Evolutionary conservation across 2,329 filamentous ascomycete species (phyloP).

Genomic region (Botrytis paeoniae): DNA sequence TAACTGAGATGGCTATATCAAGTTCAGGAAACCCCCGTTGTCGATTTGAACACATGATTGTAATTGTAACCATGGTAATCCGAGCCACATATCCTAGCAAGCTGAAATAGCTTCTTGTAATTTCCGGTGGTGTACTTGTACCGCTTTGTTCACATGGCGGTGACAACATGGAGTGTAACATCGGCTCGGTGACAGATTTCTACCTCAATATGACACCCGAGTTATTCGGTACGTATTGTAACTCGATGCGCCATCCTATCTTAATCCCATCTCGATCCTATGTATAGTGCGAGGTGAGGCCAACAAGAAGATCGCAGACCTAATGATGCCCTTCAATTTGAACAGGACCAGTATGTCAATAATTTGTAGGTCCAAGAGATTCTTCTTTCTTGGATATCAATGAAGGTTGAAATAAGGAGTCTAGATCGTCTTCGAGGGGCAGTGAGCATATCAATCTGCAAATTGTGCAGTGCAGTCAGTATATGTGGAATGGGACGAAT

Average conservation of each 20-base stretch:
- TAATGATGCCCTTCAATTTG: background rate
- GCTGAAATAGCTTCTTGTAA: background rate
- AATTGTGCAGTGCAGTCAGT: background rate
- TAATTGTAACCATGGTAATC: background rate
- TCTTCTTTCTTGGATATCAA: background rate
- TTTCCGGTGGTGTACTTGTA: background rate
- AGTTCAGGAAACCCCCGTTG: background rate
- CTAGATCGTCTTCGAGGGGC: background rate
- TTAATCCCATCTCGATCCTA: background rate
- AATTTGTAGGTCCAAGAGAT: background rate
- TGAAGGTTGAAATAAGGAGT: background rate
- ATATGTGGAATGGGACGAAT: background rate
- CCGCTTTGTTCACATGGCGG: conserved; percentile 3
- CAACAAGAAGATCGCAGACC: background rate
- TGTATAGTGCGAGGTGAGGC: background rate
- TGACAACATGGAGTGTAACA: background rate
- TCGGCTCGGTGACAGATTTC: background rate
- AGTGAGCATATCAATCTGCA: background rate
- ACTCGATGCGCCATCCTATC: background rate
- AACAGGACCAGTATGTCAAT: background rate
- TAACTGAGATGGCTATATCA: background rate
- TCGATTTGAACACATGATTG: background rate
- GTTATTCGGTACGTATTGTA: background rate
- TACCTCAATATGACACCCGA: background rate
- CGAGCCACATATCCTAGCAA: background rate